A percentile compares a stretch with the other conserved stretches of the same genome.
phyloP scores from a whole-genome alignment of 345 rosid genomes.

The Citrus trifoliata region DNA sequence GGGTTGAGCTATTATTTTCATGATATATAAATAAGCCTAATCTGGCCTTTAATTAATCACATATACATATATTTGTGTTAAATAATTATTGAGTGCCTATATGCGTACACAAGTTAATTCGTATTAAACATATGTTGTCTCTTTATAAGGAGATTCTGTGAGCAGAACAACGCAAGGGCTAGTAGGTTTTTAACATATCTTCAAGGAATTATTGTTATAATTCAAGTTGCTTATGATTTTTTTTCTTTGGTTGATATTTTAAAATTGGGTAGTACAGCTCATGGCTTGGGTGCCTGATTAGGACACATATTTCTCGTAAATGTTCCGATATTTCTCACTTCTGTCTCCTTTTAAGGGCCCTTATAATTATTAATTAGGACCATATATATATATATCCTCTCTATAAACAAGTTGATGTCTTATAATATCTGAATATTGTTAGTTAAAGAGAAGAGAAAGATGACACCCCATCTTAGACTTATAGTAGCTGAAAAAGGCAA shows the following conservation, averaged over 20 bases:
- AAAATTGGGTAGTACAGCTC: constrained; percentile 25
- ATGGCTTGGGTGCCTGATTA: constrained; percentile 8
- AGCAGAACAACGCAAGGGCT: background rate
- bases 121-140: too few species aligned
- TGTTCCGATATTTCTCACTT: constrained; percentile 20
- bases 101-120: too few species aligned
- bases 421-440: constrained; percentile 4
- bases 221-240: background rate
- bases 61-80: too few species aligned
- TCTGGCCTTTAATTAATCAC: too few species aligned
- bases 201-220: background rate
- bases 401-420: background rate
- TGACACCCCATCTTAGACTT: background rate
- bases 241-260: background rate
- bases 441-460: background rate
- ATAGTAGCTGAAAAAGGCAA: background rate
- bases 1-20: background rate
- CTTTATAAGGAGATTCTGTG: too few species aligned
- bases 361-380: too few species aligned
- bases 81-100: too few species aligned
- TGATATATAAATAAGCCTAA: too few species aligned
- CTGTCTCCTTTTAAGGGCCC: constrained; percentile 13
- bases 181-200: background rate
- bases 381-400: too few species aligned
- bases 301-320: constrained; percentile 18